Evolutionary conservation across 176 grass and related monocot species (phyloP), one percentile per base, ranked within the genome.

Genomic region (Juncus effusus): DNA sequence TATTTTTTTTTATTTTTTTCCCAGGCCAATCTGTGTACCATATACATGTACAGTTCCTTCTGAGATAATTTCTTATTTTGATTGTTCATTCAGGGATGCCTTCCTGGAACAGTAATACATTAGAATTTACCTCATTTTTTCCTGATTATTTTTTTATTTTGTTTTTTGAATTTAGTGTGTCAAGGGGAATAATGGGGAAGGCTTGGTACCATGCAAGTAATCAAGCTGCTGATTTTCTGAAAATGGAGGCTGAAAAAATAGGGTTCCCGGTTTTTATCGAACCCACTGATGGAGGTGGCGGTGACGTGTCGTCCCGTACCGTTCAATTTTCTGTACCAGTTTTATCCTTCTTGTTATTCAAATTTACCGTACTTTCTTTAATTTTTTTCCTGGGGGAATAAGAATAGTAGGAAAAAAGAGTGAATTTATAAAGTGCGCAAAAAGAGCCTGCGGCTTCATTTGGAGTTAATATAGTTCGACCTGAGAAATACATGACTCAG

Each of bases 401-500:
- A 91, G 85, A 84, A 91, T 91, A 64, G 93, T 96, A 37, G 55
- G 86, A 77, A 12, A 64, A 40, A 79, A 87, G 56, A 80, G 79
- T 71, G 93, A 91, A 10, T 89, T 96, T 80, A 72, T 67, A 79
- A 56, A 85, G 93, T 4, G 85, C 93, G 49, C 87, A 88, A 65
- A 76, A 87, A n/a, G 93, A 96, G 63, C 87, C 93, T 11, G 79
- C 93, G 53, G 88, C 88, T 62, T 96, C 93, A 44, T 96, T 96
- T 79, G 84, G 88, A 10, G 78, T 96, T 64, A 72, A 86, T 59
- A 91, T 84, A 5, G 65, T 96, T 40, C 81, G 91, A 59, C 62
- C 91, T 62, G 93, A 96, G 56, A 96, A 91, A 59, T 96, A 96
- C 42, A 91, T 96, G 78, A 96, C 88, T 64, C 82, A 96, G 63